Percentiles rank a stretch among this genome's conserved stretches.
Conservation (phyloP, 192 early-diverging fungal genomes). For the Thamnidium elegans region DNA sequence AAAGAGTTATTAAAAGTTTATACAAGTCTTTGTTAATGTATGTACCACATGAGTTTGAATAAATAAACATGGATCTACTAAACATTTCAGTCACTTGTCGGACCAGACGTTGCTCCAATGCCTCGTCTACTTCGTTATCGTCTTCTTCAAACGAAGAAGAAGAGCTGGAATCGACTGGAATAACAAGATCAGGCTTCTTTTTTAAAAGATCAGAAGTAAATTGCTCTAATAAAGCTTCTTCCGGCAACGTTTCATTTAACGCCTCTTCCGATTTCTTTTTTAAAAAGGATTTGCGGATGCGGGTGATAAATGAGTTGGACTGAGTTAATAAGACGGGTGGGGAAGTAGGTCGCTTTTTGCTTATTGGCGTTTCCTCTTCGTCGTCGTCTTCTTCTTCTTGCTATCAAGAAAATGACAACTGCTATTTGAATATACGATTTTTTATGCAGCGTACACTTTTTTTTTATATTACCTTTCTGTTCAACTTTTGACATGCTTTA, state of each 20-base stretch:
- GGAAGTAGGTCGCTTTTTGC: neutral
- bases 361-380: constrained; percentile 14
- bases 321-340: constrained; percentile 22
- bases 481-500: constrained; percentile 22
- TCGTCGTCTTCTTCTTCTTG: constrained; percentile 20
- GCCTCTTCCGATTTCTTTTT: neutral
- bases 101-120: constrained; percentile 45
- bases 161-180: neutral
- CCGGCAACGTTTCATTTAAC: neutral
- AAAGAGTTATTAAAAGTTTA: neutral
- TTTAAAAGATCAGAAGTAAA: neutral
- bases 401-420: neutral
- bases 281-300: constrained; percentile 8
- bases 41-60: constrained; percentile 46
- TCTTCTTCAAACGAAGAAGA: neutral
- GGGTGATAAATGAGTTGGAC: constrained; percentile 19
- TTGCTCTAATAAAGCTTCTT: constrained; percentile 1
- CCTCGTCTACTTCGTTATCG: constrained; percentile 28
- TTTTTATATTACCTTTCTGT: constrained; percentile 16
- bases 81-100: constrained; percentile 49
- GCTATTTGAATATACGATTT: neutral
- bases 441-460: neutral
- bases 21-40: constrained; percentile 9
- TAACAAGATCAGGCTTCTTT: neutral
- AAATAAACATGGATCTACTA: constrained; percentile 43